Evolutionary conservation across 306 rosid species (phyloP).

Genomic region (Psophocarpus tetragonolobus): DNA sequence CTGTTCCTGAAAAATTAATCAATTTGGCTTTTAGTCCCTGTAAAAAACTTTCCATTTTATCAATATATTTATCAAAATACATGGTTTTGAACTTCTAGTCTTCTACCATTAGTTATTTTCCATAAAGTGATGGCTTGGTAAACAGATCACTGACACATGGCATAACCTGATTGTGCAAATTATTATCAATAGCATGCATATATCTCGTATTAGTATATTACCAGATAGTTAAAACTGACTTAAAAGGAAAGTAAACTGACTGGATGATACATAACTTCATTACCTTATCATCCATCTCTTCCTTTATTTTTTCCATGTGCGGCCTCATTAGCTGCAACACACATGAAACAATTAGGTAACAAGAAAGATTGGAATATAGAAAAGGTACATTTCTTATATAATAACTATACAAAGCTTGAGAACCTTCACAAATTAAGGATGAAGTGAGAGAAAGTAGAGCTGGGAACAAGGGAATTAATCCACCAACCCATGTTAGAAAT

Average conservation of each 20-base stretch:
- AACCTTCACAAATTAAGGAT: neutral
- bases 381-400: neutral
- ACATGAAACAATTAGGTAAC: constrained; percentile 21
- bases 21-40: neutral
- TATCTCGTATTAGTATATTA: neutral
- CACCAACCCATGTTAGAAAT: neutral
- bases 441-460: neutral
- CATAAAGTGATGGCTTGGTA: neutral
- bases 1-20: neutral
- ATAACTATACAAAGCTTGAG: neutral
- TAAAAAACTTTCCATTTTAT: neutral
- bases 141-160: neutral
- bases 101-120: neutral
- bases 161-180: neutral
- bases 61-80: neutral
- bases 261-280: neutral
- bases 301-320: constrained; percentile 58
- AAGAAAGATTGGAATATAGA: neutral
- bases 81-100: neutral
- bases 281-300: constrained; percentile 67
- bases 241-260: neutral
- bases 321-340: constrained; percentile 72
- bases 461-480: constrained; percentile 2
- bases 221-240: neutral
- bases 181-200: neutral